Evolutionary conservation across 306 rosid genomes (phyloP), one percentile per base, ranked within the genome.

Genomic region (Astragalus glycyphyllos): DNA sequence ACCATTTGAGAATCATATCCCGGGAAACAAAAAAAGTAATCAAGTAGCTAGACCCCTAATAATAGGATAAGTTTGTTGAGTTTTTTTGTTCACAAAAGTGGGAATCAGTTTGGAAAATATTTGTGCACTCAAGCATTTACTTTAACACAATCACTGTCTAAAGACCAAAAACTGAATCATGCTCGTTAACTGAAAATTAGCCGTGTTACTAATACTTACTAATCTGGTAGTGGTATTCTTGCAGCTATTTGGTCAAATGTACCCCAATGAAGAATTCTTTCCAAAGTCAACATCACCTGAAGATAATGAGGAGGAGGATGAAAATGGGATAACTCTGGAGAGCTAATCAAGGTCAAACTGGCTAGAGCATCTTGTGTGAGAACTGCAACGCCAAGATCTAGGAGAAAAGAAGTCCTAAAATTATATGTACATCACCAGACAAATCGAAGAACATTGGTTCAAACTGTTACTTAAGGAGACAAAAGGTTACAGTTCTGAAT

Each of bases 211-310:
- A 11, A 71, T 68, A 29, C 73, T 55, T 65, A 54, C 74, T 63
- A 37, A 35, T 72, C 75, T 72, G 69, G 67, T 53, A 76, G 48
- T 53, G 70, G 56, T 64, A 68, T 29, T 64, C 41, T 50, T 37
- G 56, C 81, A 85, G 89, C 74, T 82, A 64, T 85, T 82, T 80
- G 58, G 63, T 58, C 80, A 65, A 70, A 65, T 85, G 77, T 85
- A 79, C 71, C 89, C 86, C 13, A 0, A 71, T 16, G 86, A 85
- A 59, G 85, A 73, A 57, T 68, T 65, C 81, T 85, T 85, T 77
- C 86, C 86, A 13, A 78, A 74, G 79, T 68, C 70, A 6, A 58
- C 56, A 34, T 60, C 83, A 51, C 69, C 85, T 16, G 83, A 85
- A 64, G 84, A 70, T 60, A 38, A 72, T 11, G 35, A 7, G 4